Evolutionary conservation across 345 rosid species (phyloP).

Genomic region (Syzygium aromaticum): DNA sequence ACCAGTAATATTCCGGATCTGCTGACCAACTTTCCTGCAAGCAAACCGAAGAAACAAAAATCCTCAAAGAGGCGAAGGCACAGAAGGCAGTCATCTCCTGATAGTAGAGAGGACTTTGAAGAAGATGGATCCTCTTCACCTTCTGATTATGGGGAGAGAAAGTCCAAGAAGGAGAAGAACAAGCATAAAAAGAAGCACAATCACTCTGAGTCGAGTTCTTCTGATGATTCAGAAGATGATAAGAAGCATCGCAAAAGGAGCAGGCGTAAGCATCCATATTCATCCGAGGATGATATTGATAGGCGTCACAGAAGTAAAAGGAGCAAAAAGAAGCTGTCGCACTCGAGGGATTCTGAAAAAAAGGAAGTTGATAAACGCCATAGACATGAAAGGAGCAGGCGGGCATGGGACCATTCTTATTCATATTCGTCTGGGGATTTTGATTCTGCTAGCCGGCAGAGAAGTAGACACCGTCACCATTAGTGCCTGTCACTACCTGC

Average conservation of each 20-base stretch:
- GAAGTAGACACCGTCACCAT: slow-evolving; percentile 4
- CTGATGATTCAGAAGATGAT: slow-evolving; percentile 22
- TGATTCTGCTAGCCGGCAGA: background rate
- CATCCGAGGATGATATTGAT: slow-evolving; percentile 14
- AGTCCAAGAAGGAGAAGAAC: slow-evolving; percentile 32
- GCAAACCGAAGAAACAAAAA: slow-evolving; percentile 37
- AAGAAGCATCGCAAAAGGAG: slow-evolving; percentile 19
- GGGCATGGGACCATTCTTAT: slow-evolving; percentile 5
- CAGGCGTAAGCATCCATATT: slow-evolving; percentile 19
- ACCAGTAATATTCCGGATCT: slow-evolving; percentile 53
- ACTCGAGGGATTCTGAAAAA: slow-evolving; percentile 15
- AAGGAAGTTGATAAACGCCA: slow-evolving; percentile 21
- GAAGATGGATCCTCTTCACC: slow-evolving; percentile 16
- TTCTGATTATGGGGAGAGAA: slow-evolving; percentile 20
- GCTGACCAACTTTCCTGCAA: slow-evolving; percentile 36
- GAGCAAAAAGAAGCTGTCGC: slow-evolving; percentile 18
- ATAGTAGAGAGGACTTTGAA: background rate
- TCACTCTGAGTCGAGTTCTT: slow-evolving; percentile 27
- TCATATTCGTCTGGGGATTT: background rate
- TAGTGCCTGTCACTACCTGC: background rate
- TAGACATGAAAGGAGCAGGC: slow-evolving; percentile 15
- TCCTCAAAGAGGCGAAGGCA: slow-evolving; percentile 32
- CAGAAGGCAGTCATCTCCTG: slow-evolving; percentile 34
- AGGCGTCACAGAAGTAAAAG: slow-evolving; percentile 14
- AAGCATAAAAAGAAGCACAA: slow-evolving; percentile 25